phyloP scores from a whole-genome alignment of 306 rosid species.

The Phaseolus lunatus region DNA sequence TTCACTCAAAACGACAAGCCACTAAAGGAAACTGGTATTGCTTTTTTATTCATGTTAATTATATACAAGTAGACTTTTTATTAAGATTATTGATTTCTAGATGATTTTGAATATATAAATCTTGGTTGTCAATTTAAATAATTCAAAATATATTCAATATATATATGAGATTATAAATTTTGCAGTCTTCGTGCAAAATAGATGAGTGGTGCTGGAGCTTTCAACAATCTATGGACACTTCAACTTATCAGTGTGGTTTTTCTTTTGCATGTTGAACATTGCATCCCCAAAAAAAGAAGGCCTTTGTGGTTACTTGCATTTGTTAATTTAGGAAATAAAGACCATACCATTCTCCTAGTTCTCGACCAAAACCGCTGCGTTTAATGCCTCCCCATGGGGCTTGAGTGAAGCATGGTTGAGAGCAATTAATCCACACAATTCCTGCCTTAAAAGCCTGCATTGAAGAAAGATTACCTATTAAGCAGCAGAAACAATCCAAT shows the following conservation, averaged over 20 bases:
- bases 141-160: no score
- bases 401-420: slow-evolving; percentile 96
- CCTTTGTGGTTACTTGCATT: neutral
- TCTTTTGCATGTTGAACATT: slow-evolving; percentile 5
- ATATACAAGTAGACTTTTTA: neutral
- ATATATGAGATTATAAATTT: no score
- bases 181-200: no score
- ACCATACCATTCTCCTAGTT: slow-evolving; percentile 92
- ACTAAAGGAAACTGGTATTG: slow-evolving; percentile 1
- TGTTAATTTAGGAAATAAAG: slow-evolving; percentile 29
- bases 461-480: slow-evolving; percentile 27
- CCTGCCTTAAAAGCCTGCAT: slow-evolving; percentile 88
- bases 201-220: neutral
- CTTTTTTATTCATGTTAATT: neutral
- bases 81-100: neutral
- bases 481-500: slow-evolving; percentile 29
- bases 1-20: slow-evolving; percentile 16
- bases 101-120: neutral
- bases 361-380: slow-evolving; percentile 98
- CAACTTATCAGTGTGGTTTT: slow-evolving; percentile 31
- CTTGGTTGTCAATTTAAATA: no score
- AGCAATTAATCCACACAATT: slow-evolving; percentile 94
- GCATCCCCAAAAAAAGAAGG: neutral
- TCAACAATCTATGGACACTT: slow-evolving; percentile 23
- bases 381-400: slow-evolving; percentile 99